These are phyloP conservation scores for Ceratocystiopsis brevicomis DNA, from an alignment of 2,329 filamentous ascomycete genomes.

Conservation along the genomic window DNA sequence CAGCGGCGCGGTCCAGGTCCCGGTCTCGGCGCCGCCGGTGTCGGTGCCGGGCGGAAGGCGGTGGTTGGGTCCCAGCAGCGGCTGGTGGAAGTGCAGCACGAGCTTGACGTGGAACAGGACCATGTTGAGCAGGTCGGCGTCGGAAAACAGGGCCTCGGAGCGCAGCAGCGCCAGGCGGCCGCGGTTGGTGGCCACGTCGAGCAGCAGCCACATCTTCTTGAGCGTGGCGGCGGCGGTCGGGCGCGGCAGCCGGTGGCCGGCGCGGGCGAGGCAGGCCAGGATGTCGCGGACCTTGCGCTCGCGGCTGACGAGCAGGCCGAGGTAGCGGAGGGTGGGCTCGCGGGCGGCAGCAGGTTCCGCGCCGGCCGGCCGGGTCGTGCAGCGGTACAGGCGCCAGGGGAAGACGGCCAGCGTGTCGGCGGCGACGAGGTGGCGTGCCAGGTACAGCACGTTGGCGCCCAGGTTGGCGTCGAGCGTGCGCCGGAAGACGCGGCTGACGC, in stretches of 20 bases:
- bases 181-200: constrained; percentile 42
- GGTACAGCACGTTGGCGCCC: constrained; percentile 36
- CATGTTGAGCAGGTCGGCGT: constrained; percentile 40
- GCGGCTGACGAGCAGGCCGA: constrained; percentile 44
- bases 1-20: no score
- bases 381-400: constrained; percentile 36
- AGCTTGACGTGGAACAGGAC: constrained; percentile 55
- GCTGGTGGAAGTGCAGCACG: constrained; percentile 48
- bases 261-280: constrained; percentile 36
- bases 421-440: constrained; percentile 29
- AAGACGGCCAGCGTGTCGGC: constrained; percentile 39
- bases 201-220: constrained; percentile 52
- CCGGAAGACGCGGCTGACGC: constrained; percentile 44
- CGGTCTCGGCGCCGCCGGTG: no score
- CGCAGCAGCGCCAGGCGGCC: constrained; percentile 35
- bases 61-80: constrained; percentile 30
- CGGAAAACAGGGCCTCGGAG: constrained; percentile 31
- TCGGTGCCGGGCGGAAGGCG: background rate
- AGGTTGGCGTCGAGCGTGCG: constrained; percentile 38
- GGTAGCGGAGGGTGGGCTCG: constrained; percentile 34
- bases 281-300: constrained; percentile 41
- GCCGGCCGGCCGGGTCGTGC: no score
- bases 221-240: constrained; percentile 18
- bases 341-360: background rate
- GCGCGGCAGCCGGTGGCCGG: constrained; percentile 37